Evolutionary conservation across 306 rosid species (phyloP).

Genomic region (Trifolium dubium): DNA sequence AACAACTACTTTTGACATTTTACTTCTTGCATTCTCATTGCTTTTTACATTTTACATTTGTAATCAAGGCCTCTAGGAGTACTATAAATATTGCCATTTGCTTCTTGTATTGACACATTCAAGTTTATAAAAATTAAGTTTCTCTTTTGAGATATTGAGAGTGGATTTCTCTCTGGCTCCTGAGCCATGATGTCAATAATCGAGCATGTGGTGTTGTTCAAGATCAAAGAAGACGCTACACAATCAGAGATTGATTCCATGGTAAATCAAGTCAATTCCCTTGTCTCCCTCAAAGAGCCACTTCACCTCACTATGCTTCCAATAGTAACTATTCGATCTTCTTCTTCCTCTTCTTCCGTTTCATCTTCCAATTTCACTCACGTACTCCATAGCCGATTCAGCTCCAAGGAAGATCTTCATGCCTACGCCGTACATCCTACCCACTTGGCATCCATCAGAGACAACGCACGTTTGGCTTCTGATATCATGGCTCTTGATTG

Average conservation of each 20-base stretch:
- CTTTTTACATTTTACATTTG: too few species aligned
- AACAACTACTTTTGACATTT: too few species aligned
- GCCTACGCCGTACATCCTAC: constrained; percentile 55
- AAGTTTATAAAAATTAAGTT: too few species aligned
- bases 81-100: too few species aligned
- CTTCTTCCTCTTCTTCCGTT: constrained; percentile 39
- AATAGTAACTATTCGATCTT: constrained; percentile 49
- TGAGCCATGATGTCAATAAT: constrained; percentile 37
- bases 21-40: too few species aligned
- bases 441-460: constrained; percentile 61
- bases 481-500: constrained; percentile 80
- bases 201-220: constrained; percentile 76
- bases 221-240: constrained; percentile 54
- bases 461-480: constrained; percentile 45
- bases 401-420: constrained; percentile 57
- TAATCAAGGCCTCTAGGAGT: too few species aligned
- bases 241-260: constrained; percentile 50
- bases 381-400: constrained; percentile 71
- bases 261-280: constrained; percentile 50
- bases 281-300: constrained; percentile 57
- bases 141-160: too few species aligned
- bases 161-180: too few species aligned
- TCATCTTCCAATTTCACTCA: constrained; percentile 62
- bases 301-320: constrained; percentile 63
- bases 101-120: too few species aligned